Conservation (phyloP, 164 flowering plant species). For the Warburgia ugandensis region DNA sequence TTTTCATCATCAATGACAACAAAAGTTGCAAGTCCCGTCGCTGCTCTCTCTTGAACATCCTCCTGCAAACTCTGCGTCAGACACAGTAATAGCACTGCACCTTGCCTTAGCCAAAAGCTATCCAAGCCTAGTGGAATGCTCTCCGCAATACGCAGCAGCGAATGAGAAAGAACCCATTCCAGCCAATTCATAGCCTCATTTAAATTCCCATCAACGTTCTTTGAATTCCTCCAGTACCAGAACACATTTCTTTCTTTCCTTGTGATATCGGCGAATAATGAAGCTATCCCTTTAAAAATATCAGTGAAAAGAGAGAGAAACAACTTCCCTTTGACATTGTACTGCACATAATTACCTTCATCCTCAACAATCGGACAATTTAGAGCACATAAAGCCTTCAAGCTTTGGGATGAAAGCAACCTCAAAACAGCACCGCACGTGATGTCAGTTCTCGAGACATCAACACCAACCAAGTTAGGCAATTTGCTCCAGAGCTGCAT, state of each 20-base stretch:
- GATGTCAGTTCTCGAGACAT: constrained; percentile 88
- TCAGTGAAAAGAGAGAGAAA: constrained; percentile 58
- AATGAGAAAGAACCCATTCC: constrained; percentile 81
- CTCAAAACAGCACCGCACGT: constrained; percentile 45
- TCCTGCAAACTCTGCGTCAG: constrained; percentile 83
- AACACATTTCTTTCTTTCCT: constrained; percentile 43
- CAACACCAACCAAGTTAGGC: constrained; percentile 67
- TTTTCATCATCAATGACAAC: constrained; percentile 95
- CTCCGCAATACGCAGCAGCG: constrained; percentile 81
- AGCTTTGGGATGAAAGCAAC: constrained; percentile 48
- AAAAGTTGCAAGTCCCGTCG: constrained; percentile 94
- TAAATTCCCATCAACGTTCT: constrained; percentile 34
- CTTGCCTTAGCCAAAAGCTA: constrained; percentile 84
- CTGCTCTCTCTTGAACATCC: constrained; percentile 98
- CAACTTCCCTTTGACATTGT: constrained; percentile 51
- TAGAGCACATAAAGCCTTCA: constrained; percentile 79
- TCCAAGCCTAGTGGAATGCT: constrained; percentile 64
- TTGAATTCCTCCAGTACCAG: constrained; percentile 55
- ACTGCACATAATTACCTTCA: constrained; percentile 33
- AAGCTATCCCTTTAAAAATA: constrained; percentile 55
- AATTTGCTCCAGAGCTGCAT: constrained; percentile 58
- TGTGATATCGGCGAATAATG: constrained; percentile 49
- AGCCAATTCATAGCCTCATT: constrained; percentile 80
- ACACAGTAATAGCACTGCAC: constrained; percentile 65
- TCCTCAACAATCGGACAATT: constrained; percentile 72